Base-by-base conservation (phyloP, 768 basidiomycete species). In the Roridomyces roridus region DNA sequence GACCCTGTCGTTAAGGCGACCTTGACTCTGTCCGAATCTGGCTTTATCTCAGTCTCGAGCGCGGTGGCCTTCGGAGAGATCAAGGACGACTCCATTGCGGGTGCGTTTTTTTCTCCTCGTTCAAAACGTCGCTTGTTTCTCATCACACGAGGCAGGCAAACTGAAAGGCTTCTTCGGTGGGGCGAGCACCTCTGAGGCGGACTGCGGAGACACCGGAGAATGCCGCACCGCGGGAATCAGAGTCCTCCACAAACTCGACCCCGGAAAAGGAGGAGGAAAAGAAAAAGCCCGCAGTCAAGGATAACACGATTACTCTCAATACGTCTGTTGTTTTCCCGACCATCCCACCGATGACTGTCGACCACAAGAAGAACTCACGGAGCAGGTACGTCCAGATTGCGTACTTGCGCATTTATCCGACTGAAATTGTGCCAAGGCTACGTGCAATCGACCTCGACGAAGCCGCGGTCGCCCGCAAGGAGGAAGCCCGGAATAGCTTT, bases 1-100 rank as follows among this genome's bases (percentile, higher is more conserved):
- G 92, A 95, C 65, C 91, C 94, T 3, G 85, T 94, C 14, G 81
- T 98, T 65, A 95, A 94, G 71, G 88, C 93, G 17, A 93, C 91
- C 0, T 73, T 98, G 46, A 76, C 84, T 24, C 78, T 98, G 36
- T 92, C 92, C 35, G 92, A 95, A 47, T 92, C 92, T 46, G 94
- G 95, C 7, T 89, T 98, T 65, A 77, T 93, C 6, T 86, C 88
- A 3, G 86, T 94, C 31, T 81, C 85, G 14, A 90, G 92, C 51
- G 96, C 93, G 0, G 67, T 94, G 37, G 85, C 87, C 6, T 86
- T 83, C 55, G 93, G 89, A 8, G 91, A 94, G 64, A 81, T 91
- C 66, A 94, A 91, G 69, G 87, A 91, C 60, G 90, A 92, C 15
- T 88, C 87, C 21, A 70, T 94, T 41, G 77, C 87, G 53, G 91